Evolutionary conservation across 805 yeast species (phyloP).

Genomic region (Kuraishia borneana): DNA sequence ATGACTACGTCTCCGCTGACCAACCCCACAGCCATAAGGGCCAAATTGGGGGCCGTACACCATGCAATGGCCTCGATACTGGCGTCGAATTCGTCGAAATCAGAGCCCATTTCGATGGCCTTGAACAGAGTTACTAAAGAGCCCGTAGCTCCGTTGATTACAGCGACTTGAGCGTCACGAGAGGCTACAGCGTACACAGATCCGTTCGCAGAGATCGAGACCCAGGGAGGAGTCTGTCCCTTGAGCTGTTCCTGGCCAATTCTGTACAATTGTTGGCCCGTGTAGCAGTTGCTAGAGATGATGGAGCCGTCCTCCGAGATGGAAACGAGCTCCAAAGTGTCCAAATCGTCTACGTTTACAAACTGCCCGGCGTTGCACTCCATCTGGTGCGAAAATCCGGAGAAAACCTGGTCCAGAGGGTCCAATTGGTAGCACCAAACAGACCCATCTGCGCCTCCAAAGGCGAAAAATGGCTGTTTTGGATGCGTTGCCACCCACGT

Average conservation of each 20-base stretch:
- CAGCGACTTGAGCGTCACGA: slow-evolving; percentile 74
- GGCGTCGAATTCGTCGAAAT: slow-evolving; percentile 49
- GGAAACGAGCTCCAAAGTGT: slow-evolving; percentile 56
- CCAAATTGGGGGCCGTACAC: slow-evolving; percentile 42
- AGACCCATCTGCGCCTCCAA: slow-evolving; percentile 87
- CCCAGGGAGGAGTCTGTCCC: slow-evolving; percentile 83
- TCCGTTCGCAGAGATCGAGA: slow-evolving; percentile 44
- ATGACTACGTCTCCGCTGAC: slow-evolving; percentile 82
- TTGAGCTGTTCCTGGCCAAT: slow-evolving; percentile 55
- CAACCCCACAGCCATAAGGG: slow-evolving; percentile 74
- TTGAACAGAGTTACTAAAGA: slow-evolving; percentile 53
- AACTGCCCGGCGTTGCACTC: slow-evolving; percentile 79
- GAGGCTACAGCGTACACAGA: slow-evolving; percentile 68
- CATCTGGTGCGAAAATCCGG: slow-evolving; percentile 69
- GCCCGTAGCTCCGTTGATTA: slow-evolving; percentile 72
- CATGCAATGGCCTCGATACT: slow-evolving; percentile 77
- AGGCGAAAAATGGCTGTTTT: slow-evolving; percentile 65
- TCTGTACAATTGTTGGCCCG: slow-evolving; percentile 59
- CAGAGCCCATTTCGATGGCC: slow-evolving; percentile 46
- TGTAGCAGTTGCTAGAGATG: slow-evolving; percentile 83
- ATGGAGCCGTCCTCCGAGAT: slow-evolving; percentile 79
- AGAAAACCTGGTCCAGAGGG: slow-evolving; percentile 59
- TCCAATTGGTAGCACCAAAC: slow-evolving; percentile 86
- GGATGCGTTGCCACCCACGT: slow-evolving; percentile 82
- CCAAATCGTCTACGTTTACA: slow-evolving; percentile 45